Conservation (phyloP, 345 rosid genomes). For the Eucalyptus erythrocorys region DNA sequence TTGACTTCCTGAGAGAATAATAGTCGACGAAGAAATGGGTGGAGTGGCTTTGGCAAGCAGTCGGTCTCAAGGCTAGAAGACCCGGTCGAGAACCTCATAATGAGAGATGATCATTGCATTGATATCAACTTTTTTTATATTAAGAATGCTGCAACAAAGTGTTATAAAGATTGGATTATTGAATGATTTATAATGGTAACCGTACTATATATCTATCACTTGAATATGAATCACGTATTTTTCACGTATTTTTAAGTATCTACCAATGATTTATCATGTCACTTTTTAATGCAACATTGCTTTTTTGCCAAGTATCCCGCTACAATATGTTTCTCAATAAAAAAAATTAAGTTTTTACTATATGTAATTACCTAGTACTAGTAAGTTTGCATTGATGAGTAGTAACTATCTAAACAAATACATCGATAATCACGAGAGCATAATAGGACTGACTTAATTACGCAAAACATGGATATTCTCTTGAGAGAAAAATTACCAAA, state of each 20-base stretch:
- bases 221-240: neutral
- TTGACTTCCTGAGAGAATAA: neutral
- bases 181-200: neutral
- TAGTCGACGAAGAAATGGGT: neutral
- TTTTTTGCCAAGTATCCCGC: neutral
- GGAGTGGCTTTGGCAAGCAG: neutral
- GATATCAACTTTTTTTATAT: neutral
- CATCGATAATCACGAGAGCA: neutral
- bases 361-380: neutral
- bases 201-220: neutral
- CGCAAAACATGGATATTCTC: neutral
- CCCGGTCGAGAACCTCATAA: neutral
- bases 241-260: neutral
- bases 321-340: neutral
- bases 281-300: neutral
- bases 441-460: neutral
- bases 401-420: neutral
- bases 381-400: neutral
- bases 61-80: neutral
- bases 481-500: neutral
- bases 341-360: neutral
- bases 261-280: neutral
- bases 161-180: neutral
- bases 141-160: neutral
- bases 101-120: neutral